Evolutionary conservation across 225 moss, liverwort and hornwort genomes (phyloP).

Genomic region (Antitrichia curtipendula): DNA sequence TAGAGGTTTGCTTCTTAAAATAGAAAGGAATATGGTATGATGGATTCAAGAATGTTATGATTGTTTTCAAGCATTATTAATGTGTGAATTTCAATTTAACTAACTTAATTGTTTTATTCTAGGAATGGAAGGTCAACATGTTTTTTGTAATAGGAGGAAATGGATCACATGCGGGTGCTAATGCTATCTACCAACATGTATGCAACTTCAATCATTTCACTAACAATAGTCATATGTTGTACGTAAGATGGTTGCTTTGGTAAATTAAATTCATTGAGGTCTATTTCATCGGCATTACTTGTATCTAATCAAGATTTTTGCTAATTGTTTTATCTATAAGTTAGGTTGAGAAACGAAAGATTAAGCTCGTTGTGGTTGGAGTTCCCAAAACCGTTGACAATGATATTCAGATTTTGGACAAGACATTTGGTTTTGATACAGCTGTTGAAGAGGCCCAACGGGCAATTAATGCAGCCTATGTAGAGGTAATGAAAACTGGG

Average conservation of each 20-base stretch:
- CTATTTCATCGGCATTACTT: neutral
- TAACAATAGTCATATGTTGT: neutral
- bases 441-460: constrained; percentile 94
- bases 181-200: constrained; percentile 69
- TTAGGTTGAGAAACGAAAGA: constrained; percentile 60
- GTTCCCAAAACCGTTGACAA: constrained; percentile 94
- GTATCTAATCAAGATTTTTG: neutral
- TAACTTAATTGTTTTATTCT: neutral
- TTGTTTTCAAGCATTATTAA: neutral
- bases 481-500: constrained; percentile 43
- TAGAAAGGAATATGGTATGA: neutral
- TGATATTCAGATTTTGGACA: constrained; percentile 78
- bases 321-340: neutral
- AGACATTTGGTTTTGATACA: constrained; percentile 94
- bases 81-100: neutral
- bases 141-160: constrained; percentile 96
- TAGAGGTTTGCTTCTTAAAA: fast-evolving
- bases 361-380: constrained; percentile 65
- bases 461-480: constrained; percentile 87
- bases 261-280: neutral
- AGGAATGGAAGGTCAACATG: constrained; percentile 80
- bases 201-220: neutral
- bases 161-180: constrained; percentile 86
- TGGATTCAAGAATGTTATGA: neutral
- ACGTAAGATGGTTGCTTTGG: neutral